Evolutionary conservation across 2,329 filamentous ascomycete species (phyloP).

Genomic region (Bisporella sp.): DNA sequence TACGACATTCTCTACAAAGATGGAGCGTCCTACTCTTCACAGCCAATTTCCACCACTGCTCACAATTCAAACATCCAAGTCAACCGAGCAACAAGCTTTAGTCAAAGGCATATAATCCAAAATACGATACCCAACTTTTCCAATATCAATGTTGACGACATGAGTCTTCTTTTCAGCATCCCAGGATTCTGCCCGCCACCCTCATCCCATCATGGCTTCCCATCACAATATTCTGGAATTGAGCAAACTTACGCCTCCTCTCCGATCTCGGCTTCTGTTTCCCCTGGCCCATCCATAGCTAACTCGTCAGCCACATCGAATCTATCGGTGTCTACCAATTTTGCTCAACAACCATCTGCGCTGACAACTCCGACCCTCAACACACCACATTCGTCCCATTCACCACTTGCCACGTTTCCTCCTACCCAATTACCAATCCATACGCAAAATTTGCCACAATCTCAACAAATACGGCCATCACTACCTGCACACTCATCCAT

Average conservation of each 20-base stretch:
- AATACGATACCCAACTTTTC: conserved; percentile 32
- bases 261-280: conserved; percentile 20
- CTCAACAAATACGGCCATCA: conserved; percentile 9
- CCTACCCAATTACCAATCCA: conserved; percentile 16
- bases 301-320: conserved; percentile 12
- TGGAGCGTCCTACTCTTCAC: conserved; percentile 13
- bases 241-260: conserved; percentile 20
- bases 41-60: conserved; percentile 13
- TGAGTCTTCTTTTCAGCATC: conserved; percentile 21
- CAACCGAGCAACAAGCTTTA: conserved; percentile 42
- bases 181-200: conserved; percentile 21
- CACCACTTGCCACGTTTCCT: conserved; percentile 3
- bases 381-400: conserved; percentile 4
- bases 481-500: conserved; percentile 7
- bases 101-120: conserved; percentile 38
- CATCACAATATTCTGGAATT: conserved; percentile 16
- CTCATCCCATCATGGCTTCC: conserved; percentile 18
- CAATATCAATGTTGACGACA: conserved; percentile 16
- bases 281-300: conserved; percentile 17
- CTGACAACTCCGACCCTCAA: conserved; percentile 2
- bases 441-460: conserved; percentile 11
- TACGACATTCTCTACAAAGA: conserved; percentile 88
- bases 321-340: conserved; percentile 7
- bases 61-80: conserved; percentile 41
- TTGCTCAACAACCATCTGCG: conserved; percentile 14